Evolutionary conservation across 176 grass and related monocot species (phyloP), one percentile per base, ranked within the genome.

Genomic region (Oryza longistaminata): DNA sequence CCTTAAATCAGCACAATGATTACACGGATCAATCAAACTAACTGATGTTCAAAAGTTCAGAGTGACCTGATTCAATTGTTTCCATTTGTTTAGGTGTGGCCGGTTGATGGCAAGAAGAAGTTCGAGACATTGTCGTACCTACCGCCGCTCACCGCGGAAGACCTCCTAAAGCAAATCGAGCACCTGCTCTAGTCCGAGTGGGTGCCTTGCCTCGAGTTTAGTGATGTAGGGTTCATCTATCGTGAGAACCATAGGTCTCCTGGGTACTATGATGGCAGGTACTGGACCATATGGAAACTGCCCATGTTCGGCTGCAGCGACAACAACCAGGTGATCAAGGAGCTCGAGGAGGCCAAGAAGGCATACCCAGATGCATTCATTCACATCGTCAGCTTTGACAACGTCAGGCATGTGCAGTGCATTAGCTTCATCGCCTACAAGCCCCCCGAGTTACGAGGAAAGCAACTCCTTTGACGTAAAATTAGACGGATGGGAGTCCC

Each of bases 281-380:
- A 97, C 92, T 97, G 92, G 94, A 97, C 94, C 68, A 92, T 97
- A 88, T 94, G 92, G 94, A 97, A 97, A 88, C 84, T 97, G 81
- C 92, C 92, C 77, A 94, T 97, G 94, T 94, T 97, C 19, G 92
- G 94, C 2, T 94, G 90, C 90, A 92, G 73, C 22, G 92, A 97
- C 42, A 77, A 90, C 19, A n/a, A 49, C 6, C 88, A 94, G 78
- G 95, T 97, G 5, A 14, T 19, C 31, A 83, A 74, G 65, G 90
- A 97, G 81, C 9, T 97, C 3, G 68, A 72, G 70, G 90, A 94
- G 70, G 61, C 33, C 86, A 94, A 88, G 70, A 86, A 81, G 17
- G 86, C 64, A 7, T 91, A 90, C 75, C 91, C 89, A 0, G 33
- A 85, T 0, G 12, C 22, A 45, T 97, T 87, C 76, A 1, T 88